Base-by-base conservation (phyloP, 495 filamentous ascomycete genomes). In the Filosporella fistucella region DNA sequence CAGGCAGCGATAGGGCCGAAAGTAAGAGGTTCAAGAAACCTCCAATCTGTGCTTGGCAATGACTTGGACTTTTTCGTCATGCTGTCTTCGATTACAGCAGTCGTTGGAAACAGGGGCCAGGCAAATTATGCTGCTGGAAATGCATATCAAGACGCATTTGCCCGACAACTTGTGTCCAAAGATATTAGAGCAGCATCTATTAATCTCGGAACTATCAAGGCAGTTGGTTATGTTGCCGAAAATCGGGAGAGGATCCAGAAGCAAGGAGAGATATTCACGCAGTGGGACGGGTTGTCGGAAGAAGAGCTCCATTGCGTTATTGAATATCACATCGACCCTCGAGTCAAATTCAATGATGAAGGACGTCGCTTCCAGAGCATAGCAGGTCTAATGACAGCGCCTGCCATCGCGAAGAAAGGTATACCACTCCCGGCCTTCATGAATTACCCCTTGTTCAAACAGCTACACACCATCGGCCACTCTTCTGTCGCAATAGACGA, bases 121-220 rank as follows among this genome's bases (percentile, higher is more conserved):
- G 70, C 75, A 3, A 77, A 78, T 9, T 85, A 85, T 56, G 74
- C 76, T 14, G 78, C 80, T 1, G 77, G 75, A 20, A 82, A 80
- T 53, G 71, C 73, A 44, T 84, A 77, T 62, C 67, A 80, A 9
- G 77, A 78, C 51, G 65, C 68, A 0, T 57, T 78, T 17, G 68
- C 72, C 0, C 68, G 68, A 39, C 62, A 72, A 58, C 64, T 71
- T 1, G 66, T 66, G 9, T 57, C 62, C 1, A 65, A 54, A 26
- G 74, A 69, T 8, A 58, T 72, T 5, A 68, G 72, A 12, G 68
- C 70, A 11, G 10, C 17, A 8, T 7, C 24, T 25, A 13, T 47
- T 12, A 23, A 38, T 25, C 13, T 35, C 13, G 44, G 44, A 1
- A 22, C 28, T 5, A 47, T 47, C n/a, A 17, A 14, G 24, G 29